phyloP scores from a whole-genome alignment of 345 rosid species.

The Moricandia moricandioides region DNA sequence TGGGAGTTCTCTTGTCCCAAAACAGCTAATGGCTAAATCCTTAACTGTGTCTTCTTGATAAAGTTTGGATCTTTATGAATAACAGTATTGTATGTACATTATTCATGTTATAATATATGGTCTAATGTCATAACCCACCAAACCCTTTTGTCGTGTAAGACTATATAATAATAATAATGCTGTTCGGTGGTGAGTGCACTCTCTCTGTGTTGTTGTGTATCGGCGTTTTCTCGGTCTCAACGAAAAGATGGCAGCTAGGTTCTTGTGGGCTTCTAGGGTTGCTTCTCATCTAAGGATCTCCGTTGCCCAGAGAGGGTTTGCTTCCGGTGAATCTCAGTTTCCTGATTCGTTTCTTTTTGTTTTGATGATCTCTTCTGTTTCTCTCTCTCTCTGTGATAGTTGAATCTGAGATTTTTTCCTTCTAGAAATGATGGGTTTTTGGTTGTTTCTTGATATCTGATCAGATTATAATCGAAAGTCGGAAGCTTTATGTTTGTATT shows the following conservation, averaged over 20 bases:
- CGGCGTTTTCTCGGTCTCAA: conserved; percentile 12
- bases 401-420: conserved; percentile 22
- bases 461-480: neutral
- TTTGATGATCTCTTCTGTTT: too few species aligned
- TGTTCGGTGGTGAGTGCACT: conserved; percentile 33
- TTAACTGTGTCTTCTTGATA: neutral
- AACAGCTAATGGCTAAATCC: conserved; percentile 34
- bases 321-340: conserved; percentile 52
- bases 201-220: conserved; percentile 20
- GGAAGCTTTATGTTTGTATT: neutral
- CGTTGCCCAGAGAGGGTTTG: conserved; percentile 59
- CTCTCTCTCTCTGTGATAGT: neutral
- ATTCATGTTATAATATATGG: conserved; percentile 17
- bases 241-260: conserved; percentile 59
- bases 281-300: conserved; percentile 91
- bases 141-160: conserved; percentile 32
- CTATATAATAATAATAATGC: conserved; percentile 18
- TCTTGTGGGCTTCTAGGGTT: conserved; percentile 89
- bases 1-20: conserved; percentile 43
- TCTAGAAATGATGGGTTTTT: neutral
- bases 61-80: conserved; percentile 29
- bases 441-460: neutral
- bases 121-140: conserved; percentile 31
- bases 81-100: neutral
- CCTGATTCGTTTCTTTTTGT: neutral